A percentile compares a stretch with the other conserved stretches of the same genome.
Conservation (phyloP, 345 rosid genomes). For the Geranium rotundifolium region DNA sequence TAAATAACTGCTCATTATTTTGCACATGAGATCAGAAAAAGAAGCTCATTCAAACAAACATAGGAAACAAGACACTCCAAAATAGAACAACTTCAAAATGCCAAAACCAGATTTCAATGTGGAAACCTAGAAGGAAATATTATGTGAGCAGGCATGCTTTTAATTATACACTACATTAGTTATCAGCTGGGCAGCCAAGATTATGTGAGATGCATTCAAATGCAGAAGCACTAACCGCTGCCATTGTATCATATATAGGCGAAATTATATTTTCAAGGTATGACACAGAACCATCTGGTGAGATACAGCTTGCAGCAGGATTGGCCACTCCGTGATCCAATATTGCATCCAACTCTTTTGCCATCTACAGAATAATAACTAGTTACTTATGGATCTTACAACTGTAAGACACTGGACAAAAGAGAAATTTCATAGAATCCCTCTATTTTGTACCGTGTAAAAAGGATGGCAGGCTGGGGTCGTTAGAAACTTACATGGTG, state of each 20-base stretch:
- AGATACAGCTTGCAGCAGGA: slow-evolving; percentile 50
- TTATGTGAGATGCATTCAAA: not conserved
- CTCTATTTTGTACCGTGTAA: not conserved
- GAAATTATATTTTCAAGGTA: slow-evolving; percentile 65
- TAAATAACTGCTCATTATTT: not conserved
- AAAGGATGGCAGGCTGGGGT: not conserved
- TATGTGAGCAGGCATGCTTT: not conserved
- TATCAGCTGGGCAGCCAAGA: not conserved
- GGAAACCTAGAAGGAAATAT: not conserved
- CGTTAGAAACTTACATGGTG: slow-evolving; percentile 61
- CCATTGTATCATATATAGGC: slow-evolving; percentile 63
- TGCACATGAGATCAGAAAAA: not conserved
- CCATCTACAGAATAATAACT: slow-evolving; percentile 53
- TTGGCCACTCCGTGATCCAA: slow-evolving; percentile 82
- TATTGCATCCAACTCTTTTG: slow-evolving; percentile 82
- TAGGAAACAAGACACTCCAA: not conserved
- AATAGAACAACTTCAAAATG: no score
- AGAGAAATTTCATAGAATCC: no score
- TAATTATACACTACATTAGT: not conserved
- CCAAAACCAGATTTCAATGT: not conserved
- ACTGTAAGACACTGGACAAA: not conserved
- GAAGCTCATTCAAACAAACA: not conserved
- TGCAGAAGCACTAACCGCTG: slow-evolving; percentile 34
- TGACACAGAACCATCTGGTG: slow-evolving; percentile 56
- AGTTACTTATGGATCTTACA: not conserved